phyloP scores from a whole-genome alignment of 441 rosid genomes.

The Populus hybrid region DNA sequence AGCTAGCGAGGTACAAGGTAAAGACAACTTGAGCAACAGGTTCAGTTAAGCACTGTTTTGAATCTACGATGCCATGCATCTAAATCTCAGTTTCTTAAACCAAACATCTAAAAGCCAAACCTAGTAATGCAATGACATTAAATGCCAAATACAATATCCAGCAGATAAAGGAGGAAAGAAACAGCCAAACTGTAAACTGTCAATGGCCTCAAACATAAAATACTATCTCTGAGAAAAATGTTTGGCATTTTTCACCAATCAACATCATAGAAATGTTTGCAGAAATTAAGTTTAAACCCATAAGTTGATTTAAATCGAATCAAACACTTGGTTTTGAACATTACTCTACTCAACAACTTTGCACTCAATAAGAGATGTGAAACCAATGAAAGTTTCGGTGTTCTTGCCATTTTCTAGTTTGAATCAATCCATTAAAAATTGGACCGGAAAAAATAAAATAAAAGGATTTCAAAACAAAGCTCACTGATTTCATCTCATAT shows the following conservation, averaged over 20 bases:
- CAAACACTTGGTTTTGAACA: background rate
- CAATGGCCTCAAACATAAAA: background rate
- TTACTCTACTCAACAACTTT: background rate
- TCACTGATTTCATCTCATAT: background rate
- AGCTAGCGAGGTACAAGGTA: background rate
- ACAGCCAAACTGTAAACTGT: background rate
- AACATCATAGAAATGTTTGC: background rate
- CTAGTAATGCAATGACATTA: background rate
- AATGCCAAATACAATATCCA: background rate
- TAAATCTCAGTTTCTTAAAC: background rate
- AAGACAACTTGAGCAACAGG: background rate
- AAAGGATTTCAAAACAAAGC: background rate
- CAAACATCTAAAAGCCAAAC: background rate
- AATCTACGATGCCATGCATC: background rate
- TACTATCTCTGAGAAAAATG: background rate
- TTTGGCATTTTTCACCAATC: background rate
- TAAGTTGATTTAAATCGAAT: background rate
- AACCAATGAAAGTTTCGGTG: background rate
- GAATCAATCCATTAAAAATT: background rate
- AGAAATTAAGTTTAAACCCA: background rate
- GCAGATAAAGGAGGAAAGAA: background rate
- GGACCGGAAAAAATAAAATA: background rate
- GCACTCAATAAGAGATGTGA: background rate
- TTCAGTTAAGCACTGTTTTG: background rate
- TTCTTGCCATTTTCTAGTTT: background rate